Evolutionary conservation across 176 grass and related monocot genomes (phyloP), one percentile per base, ranked within the genome.

Genomic region (Puccinellia tenuiflora): DNA sequence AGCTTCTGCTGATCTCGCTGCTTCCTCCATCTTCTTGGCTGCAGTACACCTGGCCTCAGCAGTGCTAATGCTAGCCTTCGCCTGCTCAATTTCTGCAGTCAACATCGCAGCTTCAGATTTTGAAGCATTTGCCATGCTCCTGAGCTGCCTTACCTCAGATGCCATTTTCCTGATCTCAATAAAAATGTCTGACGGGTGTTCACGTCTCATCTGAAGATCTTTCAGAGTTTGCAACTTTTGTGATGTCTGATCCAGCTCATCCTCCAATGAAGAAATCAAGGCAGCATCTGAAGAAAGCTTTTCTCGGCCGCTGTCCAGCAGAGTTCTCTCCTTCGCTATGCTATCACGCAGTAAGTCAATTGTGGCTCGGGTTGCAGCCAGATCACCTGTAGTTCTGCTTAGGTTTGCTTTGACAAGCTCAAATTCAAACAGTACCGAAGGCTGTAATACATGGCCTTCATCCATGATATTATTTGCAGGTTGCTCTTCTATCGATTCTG

Each of bases 1-100:
- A 55, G 86, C 78, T 83, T 94, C 95, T 50, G 95, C 92, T 73
- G 88, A 90, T 81, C 77, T 91, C 24, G 92, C 90, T 17, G 95
- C 95, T 79, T 94, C 92, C 89, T 94, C 95, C 86, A 93, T 92
- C 87, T 97, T 97, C 79, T 83, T 94, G 57, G 92, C 92, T 47
- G 92, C 95, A 75, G 88, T 62, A 34, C 81, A 88, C 51, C 88
- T 91, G 42, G 92, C 72, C 72, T 97, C 95, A 53, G 90, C 86
- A 14, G 84, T 92, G 53, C 53, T 84, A 77, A 94, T 85, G 79
- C 79, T 94, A 79, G 88, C 70, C 83, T 97, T 97, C 28, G 86
- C 88, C 70, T 92, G 88, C 68, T 92, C 95, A 56, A 94, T 93
- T 68, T 97, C 92, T 74, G 88, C 81, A 5, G 79, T 83, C 81